phyloP scores from a whole-genome alignment of 495 filamentous ascomycete genomes.

The Hyaloscypha variabilis region DNA sequence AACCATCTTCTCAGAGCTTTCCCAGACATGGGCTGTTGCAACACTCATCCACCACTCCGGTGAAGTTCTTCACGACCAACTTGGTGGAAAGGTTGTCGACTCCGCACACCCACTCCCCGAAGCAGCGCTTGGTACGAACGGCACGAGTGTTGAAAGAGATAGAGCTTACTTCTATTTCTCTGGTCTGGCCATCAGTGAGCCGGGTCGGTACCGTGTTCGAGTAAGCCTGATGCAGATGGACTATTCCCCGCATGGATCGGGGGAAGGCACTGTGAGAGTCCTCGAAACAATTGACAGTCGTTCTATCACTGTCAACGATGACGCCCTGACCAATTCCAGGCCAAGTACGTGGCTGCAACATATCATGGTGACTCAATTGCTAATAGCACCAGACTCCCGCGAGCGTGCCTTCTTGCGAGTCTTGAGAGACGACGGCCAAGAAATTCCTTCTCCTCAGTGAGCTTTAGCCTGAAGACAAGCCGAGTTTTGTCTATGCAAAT shows the following conservation, averaged over 20 bases:
- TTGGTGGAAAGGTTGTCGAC: conserved; percentile 27
- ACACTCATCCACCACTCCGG: conserved; percentile 27
- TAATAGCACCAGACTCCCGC: conserved; percentile 17
- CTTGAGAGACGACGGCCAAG: background rate
- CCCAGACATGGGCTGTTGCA: conserved; percentile 27
- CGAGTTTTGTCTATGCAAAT: background rate
- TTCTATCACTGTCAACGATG: conserved; percentile 26
- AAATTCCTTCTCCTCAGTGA: background rate
- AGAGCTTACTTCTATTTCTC: conserved; percentile 32
- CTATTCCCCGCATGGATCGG: conserved; percentile 17
- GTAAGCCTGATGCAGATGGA: conserved; percentile 31
- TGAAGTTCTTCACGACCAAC: conserved; percentile 21
- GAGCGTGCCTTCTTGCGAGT: conserved; percentile 28
- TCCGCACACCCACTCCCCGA: conserved; percentile 31
- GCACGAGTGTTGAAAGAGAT: conserved; percentile 14
- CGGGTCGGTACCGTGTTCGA: conserved; percentile 28
- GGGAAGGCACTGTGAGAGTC: conserved; percentile 20
- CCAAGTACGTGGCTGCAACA: conserved; percentile 22
- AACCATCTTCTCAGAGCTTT: conserved; percentile 22
- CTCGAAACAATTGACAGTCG: conserved; percentile 27
- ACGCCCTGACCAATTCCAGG: conserved; percentile 4
- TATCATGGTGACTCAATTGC: background rate
- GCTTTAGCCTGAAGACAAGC: background rate
- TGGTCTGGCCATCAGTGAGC: conserved; percentile 23
- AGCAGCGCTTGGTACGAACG: background rate